Conservation (phyloP, 2,329 filamentous ascomycete species). For the Penicillium paneum region DNA sequence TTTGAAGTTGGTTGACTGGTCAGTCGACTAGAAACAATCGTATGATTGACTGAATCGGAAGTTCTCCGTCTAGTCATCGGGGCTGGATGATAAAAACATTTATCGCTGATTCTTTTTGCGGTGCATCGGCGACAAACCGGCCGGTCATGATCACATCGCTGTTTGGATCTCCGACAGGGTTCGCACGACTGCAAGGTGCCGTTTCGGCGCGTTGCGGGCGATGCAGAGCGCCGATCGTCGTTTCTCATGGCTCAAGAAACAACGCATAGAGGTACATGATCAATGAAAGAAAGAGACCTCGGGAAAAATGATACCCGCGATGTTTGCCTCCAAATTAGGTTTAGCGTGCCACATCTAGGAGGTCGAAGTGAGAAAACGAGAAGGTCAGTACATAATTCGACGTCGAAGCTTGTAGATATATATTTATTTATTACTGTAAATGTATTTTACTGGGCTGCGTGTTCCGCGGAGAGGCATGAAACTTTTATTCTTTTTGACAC, state of each 20-base stretch:
- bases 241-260: conserved; percentile 14
- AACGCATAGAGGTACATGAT: background rate
- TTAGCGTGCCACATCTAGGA: background rate
- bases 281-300: background rate
- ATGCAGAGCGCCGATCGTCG: conserved; percentile 20
- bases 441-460: background rate
- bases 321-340: conserved; percentile 1
- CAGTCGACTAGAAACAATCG: conserved; percentile 13
- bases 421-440: background rate
- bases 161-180: conserved; percentile 39
- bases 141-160: conserved; percentile 36
- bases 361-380: background rate
- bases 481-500: background rate
- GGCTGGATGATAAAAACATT: conserved; percentile 40
- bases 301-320: background rate
- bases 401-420: background rate
- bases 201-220: conserved; percentile 35
- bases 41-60: conserved; percentile 10
- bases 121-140: conserved; percentile 35
- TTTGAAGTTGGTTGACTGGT: conserved; percentile 23
- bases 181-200: conserved; percentile 39
- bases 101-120: conserved; percentile 28
- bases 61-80: conserved; percentile 36
- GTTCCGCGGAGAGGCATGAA: background rate
- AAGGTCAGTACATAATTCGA: background rate